A percentile compares a stretch with the other conserved stretches of the same genome.
phyloP scores from a whole-genome alignment of 2,329 filamentous ascomycete species.

The Xylariaceae sp. region DNA sequence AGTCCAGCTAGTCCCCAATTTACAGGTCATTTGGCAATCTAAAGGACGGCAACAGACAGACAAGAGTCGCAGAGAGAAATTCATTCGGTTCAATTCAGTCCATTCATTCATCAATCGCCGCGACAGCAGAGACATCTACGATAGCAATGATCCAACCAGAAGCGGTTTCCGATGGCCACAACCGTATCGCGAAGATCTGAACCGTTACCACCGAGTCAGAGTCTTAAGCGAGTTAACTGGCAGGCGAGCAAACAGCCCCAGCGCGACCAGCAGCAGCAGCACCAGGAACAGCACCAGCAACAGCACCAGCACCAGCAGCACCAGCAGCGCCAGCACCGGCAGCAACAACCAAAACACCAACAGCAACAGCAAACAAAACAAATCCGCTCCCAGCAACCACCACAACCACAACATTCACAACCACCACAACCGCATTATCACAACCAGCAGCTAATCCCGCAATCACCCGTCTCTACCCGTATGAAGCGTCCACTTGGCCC shows the following conservation, averaged over 20 bases:
- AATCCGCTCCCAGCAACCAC: too few relatives aligned
- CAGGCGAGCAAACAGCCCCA: background rate
- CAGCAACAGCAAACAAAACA: background rate
- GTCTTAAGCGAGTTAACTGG: conserved; percentile 17
- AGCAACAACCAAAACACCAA: background rate
- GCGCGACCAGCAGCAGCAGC: background rate
- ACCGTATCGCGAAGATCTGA: conserved; percentile 28
- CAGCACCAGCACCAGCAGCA: background rate
- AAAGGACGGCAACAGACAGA: conserved; percentile 12
- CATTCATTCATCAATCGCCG: conserved; percentile 12
- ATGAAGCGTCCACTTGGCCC: conserved; percentile 47
- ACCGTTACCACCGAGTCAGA: conserved; percentile 23
- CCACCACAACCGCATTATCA: background rate
- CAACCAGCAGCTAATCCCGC: conserved; percentile 28
- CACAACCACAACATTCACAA: background rate
- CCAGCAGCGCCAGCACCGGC: background rate
- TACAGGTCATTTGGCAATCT: conserved; percentile 17
- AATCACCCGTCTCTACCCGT: conserved; percentile 35
- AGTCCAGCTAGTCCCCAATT: conserved; percentile 10
- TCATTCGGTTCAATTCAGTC: background rate
- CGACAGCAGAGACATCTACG: background rate
- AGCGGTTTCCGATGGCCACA: conserved; percentile 24
- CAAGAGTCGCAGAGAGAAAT: background rate
- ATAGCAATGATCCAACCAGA: conserved; percentile 2
- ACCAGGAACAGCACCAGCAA: background rate